A percentile compares a stretch with the other conserved stretches of the same genome.
These are phyloP conservation scores for Lodderomyces theae DNA, from an alignment of 1,139 yeast species.

Conservation along the genomic window DNA sequence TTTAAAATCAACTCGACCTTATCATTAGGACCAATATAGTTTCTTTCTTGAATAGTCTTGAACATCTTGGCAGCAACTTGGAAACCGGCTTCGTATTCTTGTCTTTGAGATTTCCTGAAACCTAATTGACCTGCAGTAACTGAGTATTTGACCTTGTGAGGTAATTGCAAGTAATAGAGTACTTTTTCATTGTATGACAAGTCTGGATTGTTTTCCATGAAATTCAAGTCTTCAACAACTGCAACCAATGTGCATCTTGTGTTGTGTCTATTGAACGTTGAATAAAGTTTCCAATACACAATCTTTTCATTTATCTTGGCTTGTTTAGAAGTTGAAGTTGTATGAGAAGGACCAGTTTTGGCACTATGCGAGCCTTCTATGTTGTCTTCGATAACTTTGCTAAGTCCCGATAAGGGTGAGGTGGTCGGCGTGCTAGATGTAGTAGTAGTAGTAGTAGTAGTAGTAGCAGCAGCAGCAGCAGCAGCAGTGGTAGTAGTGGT, in stretches of 20 bases:
- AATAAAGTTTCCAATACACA: conserved; percentile 69
- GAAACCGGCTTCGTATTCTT: conserved; percentile 93
- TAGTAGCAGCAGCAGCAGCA: conserved; percentile 4
- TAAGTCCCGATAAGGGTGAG: background rate
- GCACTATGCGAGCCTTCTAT: background rate
- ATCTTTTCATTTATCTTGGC: conserved; percentile 25
- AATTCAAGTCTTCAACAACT: conserved; percentile 63
- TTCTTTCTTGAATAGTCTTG: conserved; percentile 61
- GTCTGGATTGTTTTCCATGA: conserved; percentile 52
- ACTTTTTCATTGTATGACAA: conserved; percentile 71
- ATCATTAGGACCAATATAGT: conserved; percentile 48
- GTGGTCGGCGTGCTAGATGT: background rate
- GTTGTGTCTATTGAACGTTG: conserved; percentile 77
- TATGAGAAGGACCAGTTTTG: background rate
- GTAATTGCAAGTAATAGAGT: conserved; percentile 73
- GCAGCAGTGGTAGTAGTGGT: conserved; percentile 1
- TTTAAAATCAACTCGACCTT: conserved; percentile 71
- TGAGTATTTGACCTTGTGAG: conserved; percentile 68
- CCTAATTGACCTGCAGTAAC: conserved; percentile 74
- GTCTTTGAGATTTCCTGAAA: conserved; percentile 74
- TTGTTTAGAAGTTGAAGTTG: conserved; percentile 7
- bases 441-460: conserved; percentile 1
- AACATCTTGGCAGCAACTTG: conserved; percentile 78
- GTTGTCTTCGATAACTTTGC: background rate
- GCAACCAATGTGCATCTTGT: conserved; percentile 76